Base-by-base conservation (phyloP, 116 monocot genomes). In the Posidonia oceanica region DNA sequence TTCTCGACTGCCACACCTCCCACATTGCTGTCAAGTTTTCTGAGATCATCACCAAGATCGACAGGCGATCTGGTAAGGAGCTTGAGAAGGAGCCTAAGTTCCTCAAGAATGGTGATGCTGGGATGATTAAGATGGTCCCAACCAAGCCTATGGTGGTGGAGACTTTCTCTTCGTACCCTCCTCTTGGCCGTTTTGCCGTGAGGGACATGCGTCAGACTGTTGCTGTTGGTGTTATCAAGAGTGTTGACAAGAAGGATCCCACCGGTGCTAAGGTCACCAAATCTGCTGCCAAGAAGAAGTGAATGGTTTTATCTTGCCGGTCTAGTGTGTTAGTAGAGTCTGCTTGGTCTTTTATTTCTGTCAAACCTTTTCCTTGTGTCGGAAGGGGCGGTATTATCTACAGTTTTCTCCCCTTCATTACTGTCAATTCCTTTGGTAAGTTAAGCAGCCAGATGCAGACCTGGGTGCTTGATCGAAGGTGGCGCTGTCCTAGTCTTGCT, bases 91-190 rank as follows among this genome's bases (percentile, higher is more conserved):
- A 65, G 40, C 77, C 77, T 37, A 77, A 77, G 64, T 77, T 72
- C 36, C 36, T 77, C 71, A 77, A 77, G 66, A 77, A 77, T 38
- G 77, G 77, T 37, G 77, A 77, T 67, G 78, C 78, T 11, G 78
- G 78, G 14, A 66, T 78, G 40, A 67, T 78, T 11, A 78, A 78
- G 78, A 78, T 78, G 78, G 54, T 78, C 37, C 78, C 78, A 0
- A 72, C 78, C 39, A 78, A 78, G 61, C 79, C 79, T 21, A 79
- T 79, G 79, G 79, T 79, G 61, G 79, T 79, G 51, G 79, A 79
- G 65, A 79, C 79, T 4, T 79, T 79, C 52, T 69, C 79, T 3
- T 64, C 63, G 55, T 79, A 79, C 65, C 75, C 79, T 16, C 79
- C 79, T 37, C 70, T 79, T 3, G 79, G 79, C n/a, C 57, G 79